Evolutionary conservation across 805 yeast species (phyloP).

Genomic region (Saturnispora kantuleensis): DNA sequence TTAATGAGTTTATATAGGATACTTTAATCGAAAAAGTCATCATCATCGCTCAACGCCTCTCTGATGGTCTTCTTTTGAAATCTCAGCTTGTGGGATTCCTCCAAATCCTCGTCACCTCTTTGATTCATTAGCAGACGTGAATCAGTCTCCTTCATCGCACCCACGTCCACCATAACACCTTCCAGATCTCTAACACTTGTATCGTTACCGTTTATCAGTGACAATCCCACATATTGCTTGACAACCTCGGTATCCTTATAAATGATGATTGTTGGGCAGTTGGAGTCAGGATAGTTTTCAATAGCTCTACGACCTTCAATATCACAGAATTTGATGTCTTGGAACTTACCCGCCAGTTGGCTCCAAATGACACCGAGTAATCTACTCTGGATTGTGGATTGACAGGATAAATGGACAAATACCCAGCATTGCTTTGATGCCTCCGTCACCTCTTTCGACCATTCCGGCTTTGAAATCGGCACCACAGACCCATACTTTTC

Average conservation of each 20-base stretch:
- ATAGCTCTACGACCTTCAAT: conserved; percentile 87
- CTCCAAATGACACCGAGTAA: conserved; percentile 50
- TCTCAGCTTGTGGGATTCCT: conserved; percentile 42
- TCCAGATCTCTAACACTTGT: conserved; percentile 66
- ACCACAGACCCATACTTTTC: conserved; percentile 65
- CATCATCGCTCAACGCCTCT: conserved; percentile 26
- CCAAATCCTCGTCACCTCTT: conserved; percentile 44
- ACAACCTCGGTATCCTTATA: conserved; percentile 71
- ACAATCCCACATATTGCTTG: conserved; percentile 72
- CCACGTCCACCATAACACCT: conserved; percentile 52
- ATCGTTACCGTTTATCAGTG: conserved; percentile 76
- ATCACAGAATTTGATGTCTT: conserved; percentile 84
- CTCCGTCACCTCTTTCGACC: conserved; percentile 73
- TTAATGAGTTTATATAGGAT: conserved; percentile 28
- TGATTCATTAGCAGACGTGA: conserved; percentile 53
- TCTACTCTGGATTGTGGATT: conserved; percentile 63
- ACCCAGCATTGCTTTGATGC: conserved; percentile 63
- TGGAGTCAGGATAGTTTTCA: conserved; percentile 81
- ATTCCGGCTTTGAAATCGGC: conserved; percentile 81
- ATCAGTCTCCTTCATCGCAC: conserved; percentile 60
- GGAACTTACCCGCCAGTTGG: conserved; percentile 54
- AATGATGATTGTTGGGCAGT: conserved; percentile 84
- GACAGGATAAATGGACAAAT: conserved; percentile 65
- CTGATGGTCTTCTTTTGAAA: conserved; percentile 51
- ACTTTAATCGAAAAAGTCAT: conserved; percentile 38